phyloP scores from a whole-genome alignment of 768 basidiomycete species.

The Amyloporia xantha region DNA sequence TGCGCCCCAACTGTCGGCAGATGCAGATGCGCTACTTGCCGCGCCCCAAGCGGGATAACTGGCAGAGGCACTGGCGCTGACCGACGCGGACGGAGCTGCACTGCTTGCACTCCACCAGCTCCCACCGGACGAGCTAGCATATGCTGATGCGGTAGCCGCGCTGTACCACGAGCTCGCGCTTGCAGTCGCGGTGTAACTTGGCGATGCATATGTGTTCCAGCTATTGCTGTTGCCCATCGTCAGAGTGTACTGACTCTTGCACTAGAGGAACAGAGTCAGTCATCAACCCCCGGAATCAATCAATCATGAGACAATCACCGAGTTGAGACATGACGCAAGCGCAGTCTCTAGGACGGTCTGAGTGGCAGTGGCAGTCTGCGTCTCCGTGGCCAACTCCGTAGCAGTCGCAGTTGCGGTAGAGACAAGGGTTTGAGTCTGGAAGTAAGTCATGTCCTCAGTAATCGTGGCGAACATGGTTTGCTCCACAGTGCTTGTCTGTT shows the following conservation, averaged over 20 bases:
- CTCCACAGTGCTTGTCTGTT: conserved; percentile 49
- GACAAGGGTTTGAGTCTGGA: conserved; percentile 44
- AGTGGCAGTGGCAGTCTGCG: conserved; percentile 34
- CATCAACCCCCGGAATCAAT: background rate
- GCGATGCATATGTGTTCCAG: conserved; percentile 31
- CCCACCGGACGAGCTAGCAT: background rate
- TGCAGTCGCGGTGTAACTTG: conserved; percentile 15
- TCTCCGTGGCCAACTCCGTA: conserved; percentile 22
- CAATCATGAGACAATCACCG: conserved; percentile 25
- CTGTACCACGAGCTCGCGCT: conserved; percentile 4
- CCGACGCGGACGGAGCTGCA: background rate
- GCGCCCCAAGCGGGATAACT: background rate
- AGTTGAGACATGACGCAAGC: conserved; percentile 47
- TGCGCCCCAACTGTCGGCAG: background rate
- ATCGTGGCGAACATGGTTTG: conserved; percentile 50
- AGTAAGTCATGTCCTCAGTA: conserved; percentile 38
- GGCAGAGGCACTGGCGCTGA: background rate
- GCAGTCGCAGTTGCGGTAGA: conserved; percentile 26
- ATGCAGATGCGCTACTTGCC: background rate
- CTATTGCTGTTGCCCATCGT: conserved; percentile 43
- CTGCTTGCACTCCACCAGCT: background rate
- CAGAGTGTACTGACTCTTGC: conserved; percentile 53
- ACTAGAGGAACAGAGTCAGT: conserved; percentile 27
- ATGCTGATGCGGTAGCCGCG: background rate
- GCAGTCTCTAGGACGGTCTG: conserved; percentile 40